phyloP scores from a whole-genome alignment of 2,329 filamentous ascomycete species.

The Pezicula carpinea region DNA sequence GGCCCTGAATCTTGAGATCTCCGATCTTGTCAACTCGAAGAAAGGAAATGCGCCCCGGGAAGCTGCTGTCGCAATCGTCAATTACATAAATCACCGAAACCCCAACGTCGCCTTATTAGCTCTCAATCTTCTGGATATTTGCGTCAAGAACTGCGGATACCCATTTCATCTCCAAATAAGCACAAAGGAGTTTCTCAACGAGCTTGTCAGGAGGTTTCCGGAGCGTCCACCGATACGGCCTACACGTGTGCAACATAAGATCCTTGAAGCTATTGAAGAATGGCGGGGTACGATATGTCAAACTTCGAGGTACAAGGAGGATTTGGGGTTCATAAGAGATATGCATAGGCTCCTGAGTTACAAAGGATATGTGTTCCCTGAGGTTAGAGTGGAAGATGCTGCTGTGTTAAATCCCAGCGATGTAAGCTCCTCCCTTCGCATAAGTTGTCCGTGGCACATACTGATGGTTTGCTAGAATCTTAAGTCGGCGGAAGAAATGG shows the following conservation, averaged over 20 bases:
- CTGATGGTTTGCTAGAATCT: constrained; percentile 61
- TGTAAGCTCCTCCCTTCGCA: constrained; percentile 49
- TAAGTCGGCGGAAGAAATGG: constrained; percentile 97
- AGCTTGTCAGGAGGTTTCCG: constrained; percentile 92
- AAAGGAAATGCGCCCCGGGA: constrained; percentile 94
- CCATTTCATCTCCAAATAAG: constrained; percentile 98
- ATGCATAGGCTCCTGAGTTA: constrained; percentile 96
- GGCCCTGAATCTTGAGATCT: constrained; percentile 91
- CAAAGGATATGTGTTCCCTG: constrained; percentile 95
- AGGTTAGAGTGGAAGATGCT: constrained; percentile 87
- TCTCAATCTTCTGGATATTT: constrained; percentile 90
- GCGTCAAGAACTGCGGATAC: constrained; percentile 99
- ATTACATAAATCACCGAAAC: constrained; percentile 94
- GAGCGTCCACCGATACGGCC: constrained; percentile 85
- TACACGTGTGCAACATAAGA: constrained; percentile 83
- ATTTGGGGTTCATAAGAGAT: constrained; percentile 91
- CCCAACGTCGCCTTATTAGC: constrained; percentile 90
- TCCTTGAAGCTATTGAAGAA: constrained; percentile 95
- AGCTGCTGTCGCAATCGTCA: constrained; percentile 87
- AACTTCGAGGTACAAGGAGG: constrained; percentile 95
- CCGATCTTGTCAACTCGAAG: constrained; percentile 94
- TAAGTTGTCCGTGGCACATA: constrained; percentile 4
- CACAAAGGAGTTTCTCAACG: constrained; percentile 98
- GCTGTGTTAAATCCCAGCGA: constrained; percentile 96
- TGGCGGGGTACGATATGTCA: constrained; percentile 98